Base-by-base conservation (phyloP, 2,329 filamentous ascomycete genomes). In the Botryosphaeria dothidea region DNA sequence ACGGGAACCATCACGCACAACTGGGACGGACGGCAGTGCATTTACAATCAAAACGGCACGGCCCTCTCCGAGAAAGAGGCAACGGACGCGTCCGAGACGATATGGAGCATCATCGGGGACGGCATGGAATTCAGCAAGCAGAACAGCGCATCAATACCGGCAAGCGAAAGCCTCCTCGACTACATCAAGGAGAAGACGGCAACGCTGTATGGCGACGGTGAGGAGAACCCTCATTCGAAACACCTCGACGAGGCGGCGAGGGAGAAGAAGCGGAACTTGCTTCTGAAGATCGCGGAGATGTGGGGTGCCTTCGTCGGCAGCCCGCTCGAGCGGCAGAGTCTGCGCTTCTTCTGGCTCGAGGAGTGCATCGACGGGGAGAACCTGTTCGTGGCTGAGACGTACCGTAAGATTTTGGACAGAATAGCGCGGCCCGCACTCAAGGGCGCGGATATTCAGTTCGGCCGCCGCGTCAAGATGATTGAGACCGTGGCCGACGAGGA, bases 321-420 rank as follows among this genome's bases (percentile, higher is more conserved):
- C 66, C 84, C 86, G 0, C 80, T 91, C 8, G 78, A 82, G 61
- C 83, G 73, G 27, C 90, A 93, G 73, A 92, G 89, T 69, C 79
- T 92, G 34, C 91, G 88, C 78, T 92, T 87, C 78, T 91, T 92
- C 73, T 92, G 90, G 89, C 74, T 93, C 4, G 90, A 93, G 72
- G 89, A 92, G 75, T 91, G 89, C 68, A 88, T 92, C 61, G 90
- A 92, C 72, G 90, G 90, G 51, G 86, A 85, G 72, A 89, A 88
- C 69, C 81, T 86, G 34, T 88, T 89, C 67, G 84, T 89, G 34
- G 84, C 85, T 3, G 85, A 82, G 1, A 89, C 85, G 3, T 89
- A 89, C 71, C 78, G 81, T 29, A 82, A 82, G 64, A 85, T 89
- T n/a, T 72, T 90, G n/a, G 77, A 85, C 15, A 80, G 80, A 45